phyloP scores from a whole-genome alignment of 257 asterid species.

The Rubia yunnanensis region DNA sequence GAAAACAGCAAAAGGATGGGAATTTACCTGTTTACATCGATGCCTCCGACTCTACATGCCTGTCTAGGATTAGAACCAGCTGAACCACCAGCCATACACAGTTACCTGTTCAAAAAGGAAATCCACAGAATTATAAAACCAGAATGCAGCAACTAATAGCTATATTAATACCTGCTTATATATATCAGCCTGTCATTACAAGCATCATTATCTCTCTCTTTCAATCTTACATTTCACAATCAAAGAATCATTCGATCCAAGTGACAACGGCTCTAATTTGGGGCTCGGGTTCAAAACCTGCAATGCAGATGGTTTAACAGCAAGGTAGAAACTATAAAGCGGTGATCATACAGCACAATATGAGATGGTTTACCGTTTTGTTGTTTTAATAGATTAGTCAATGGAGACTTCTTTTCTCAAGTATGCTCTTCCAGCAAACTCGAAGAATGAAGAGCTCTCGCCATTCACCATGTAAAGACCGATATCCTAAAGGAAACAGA shows the following conservation, averaged over 20 bases:
- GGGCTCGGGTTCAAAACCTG: conserved; percentile 90
- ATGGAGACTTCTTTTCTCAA: conserved; percentile 91
- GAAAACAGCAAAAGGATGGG: no score
- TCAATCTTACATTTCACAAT: conserved; percentile 88
- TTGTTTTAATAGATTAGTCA: conserved; percentile 70
- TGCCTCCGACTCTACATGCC: no score
- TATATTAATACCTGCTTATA: no score
- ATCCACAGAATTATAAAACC: no score
- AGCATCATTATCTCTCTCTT: no score
- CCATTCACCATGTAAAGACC: conserved; percentile 71
- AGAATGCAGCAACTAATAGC: no score
- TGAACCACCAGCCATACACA: no score
- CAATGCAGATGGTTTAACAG: conserved; percentile 7
- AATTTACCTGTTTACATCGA: no score
- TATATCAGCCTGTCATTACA: no score
- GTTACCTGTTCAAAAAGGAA: no score
- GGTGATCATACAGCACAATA: not conserved
- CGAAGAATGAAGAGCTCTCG: conserved; percentile 70
- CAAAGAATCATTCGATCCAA: conserved; percentile 44
- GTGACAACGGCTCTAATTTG: conserved; percentile 55
- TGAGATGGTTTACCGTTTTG: conserved; percentile 42
- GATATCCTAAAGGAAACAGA: conserved; percentile 44
- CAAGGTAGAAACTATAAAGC: not conserved
- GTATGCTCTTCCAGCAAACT: conserved; percentile 83
- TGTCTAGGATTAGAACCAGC: no score